Evolutionary conservation across 192 early-diverging fungal species (phyloP).

Genomic region (Mortierella hygrophila): DNA sequence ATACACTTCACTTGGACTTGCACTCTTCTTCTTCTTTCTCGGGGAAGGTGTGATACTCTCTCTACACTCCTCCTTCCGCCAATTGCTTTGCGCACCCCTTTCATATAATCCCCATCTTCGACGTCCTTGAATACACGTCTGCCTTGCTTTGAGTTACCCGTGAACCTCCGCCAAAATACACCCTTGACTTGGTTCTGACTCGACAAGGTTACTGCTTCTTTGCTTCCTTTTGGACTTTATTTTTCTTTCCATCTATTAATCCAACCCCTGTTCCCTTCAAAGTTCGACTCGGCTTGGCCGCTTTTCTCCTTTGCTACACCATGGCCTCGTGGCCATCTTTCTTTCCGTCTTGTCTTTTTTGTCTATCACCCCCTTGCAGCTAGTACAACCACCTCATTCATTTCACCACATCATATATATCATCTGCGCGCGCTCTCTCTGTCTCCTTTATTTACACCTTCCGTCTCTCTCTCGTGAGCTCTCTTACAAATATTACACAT

Average conservation of each 20-base stretch:
- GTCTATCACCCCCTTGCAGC: neutral
- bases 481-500: neutral
- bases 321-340: neutral
- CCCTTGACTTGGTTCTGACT: neutral
- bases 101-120: neutral
- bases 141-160: neutral
- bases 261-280: neutral
- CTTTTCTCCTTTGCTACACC: neutral
- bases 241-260: neutral
- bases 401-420: neutral
- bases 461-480: neutral
- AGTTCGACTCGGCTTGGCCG: neutral
- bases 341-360: neutral
- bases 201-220: neutral
- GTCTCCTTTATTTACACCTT: neutral
- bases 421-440: neutral
- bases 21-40: neutral
- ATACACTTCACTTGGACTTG: neutral
- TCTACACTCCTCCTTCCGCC: neutral
- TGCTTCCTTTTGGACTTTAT: neutral
- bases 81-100: neutral
- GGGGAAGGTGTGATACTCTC: too few species aligned
- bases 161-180: neutral
- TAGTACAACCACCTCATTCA: neutral
- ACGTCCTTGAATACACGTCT: too few species aligned